Conservation (phyloP, 331 rosid genomes). For the Quercus tomentella region DNA sequence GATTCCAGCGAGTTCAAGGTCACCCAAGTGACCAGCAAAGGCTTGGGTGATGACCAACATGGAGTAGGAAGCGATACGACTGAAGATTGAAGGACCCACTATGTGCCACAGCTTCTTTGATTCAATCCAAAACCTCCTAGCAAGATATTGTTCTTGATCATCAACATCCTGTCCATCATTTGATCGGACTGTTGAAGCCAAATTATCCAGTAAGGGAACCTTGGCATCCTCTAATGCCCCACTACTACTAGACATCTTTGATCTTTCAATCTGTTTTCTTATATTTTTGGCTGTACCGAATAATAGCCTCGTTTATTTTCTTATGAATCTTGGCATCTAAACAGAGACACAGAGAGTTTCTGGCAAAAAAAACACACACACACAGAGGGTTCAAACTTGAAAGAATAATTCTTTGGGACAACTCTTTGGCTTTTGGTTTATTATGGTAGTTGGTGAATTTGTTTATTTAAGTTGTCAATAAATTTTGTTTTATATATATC, state of each 20-base stretch:
- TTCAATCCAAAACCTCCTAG: conserved; percentile 36
- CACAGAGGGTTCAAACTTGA: no score
- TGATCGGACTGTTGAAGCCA: neutral
- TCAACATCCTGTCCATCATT: conserved; percentile 1
- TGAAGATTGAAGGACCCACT: conserved; percentile 69
- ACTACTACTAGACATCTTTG: conserved; percentile 18
- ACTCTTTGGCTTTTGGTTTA: neutral
- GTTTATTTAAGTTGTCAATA: neutral
- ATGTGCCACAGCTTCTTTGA: conserved; percentile 79
- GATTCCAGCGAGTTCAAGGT: conserved; percentile 73
- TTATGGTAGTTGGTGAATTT: neutral
- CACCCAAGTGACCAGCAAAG: conserved; percentile 78
- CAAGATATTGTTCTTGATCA: neutral
- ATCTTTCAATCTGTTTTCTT: neutral
- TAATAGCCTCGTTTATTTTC: neutral
- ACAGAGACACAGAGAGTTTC: neutral
- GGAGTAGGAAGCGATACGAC: conserved; percentile 42
- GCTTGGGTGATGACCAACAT: conserved; percentile 64
- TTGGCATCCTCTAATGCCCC: conserved; percentile 27
- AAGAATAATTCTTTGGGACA: no score
- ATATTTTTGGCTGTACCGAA: no score
- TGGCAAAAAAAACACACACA: no score
- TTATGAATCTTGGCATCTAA: neutral
- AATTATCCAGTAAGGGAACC: conserved; percentile 28
- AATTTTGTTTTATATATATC: neutral